Conservation (phyloP, 345 rosid genomes). For the Camelina sativa region DNA sequence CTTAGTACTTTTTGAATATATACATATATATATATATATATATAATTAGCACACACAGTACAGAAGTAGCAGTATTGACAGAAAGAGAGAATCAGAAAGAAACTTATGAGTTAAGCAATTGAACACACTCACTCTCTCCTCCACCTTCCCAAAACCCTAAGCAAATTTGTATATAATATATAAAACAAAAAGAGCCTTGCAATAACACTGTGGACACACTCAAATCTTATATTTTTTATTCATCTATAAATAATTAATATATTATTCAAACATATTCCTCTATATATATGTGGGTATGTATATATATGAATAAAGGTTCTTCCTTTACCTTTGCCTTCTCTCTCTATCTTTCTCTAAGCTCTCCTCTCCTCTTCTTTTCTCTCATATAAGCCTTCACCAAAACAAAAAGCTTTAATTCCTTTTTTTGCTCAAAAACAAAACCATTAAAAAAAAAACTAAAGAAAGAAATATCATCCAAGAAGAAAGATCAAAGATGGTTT, state of each 20-base stretch:
- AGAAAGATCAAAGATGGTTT: constrained; percentile 46
- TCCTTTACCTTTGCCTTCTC: constrained; percentile 46
- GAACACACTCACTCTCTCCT: constrained; percentile 33
- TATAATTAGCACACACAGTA: constrained; percentile 12
- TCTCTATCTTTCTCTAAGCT: constrained; percentile 39
- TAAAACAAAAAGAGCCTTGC: constrained; percentile 41
- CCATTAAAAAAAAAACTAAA: constrained; percentile 5
- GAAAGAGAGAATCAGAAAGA: constrained; percentile 40
- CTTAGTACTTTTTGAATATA: constrained; percentile 5
- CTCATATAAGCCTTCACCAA: constrained; percentile 38
- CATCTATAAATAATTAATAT: constrained; percentile 4
- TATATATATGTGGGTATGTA: constrained; percentile 26
- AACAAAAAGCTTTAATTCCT: constrained; percentile 37
- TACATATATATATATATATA: neutral
- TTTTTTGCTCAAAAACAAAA: constrained; percentile 35
- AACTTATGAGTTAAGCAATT: constrained; percentile 49
- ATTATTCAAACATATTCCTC: constrained; percentile 18
- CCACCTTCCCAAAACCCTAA: constrained; percentile 46
- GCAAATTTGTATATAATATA: constrained; percentile 33
- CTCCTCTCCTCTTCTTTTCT: constrained; percentile 38
- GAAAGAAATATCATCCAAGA: constrained; percentile 35
- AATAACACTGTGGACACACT: constrained; percentile 34
- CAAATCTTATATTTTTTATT: constrained; percentile 28
- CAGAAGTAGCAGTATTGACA: constrained; percentile 35
- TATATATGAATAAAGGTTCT: constrained; percentile 46